phyloP scores from a whole-genome alignment of 2,329 filamentous ascomycete species.

The Falciphora oryzae region DNA sequence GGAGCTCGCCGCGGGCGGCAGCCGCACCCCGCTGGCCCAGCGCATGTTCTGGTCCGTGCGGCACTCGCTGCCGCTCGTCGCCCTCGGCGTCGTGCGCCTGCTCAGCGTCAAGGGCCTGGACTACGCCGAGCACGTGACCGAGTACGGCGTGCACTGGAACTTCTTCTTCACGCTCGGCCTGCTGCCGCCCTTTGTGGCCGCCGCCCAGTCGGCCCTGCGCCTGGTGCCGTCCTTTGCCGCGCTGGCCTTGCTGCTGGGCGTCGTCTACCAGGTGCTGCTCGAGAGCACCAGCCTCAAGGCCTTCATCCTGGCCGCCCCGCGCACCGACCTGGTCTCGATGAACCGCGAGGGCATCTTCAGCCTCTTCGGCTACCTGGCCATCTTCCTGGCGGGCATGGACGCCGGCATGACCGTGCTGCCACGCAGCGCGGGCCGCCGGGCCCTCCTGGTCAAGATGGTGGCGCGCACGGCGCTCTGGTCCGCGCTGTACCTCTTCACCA shows the following conservation, averaged over 20 bases:
- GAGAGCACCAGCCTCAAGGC: slow-evolving; percentile 73
- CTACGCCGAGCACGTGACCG: slow-evolving; percentile 94
- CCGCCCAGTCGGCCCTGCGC: slow-evolving; percentile 68
- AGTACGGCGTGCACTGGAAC: slow-evolving; percentile 99
- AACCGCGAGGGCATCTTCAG: slow-evolving; percentile 96
- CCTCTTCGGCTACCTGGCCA: slow-evolving; percentile 87
- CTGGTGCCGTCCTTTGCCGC: slow-evolving; percentile 71
- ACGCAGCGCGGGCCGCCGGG: slow-evolving; percentile 43
- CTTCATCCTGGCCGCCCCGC: slow-evolving; percentile 76
- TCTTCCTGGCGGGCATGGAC: slow-evolving; percentile 86
- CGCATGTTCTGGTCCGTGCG: slow-evolving; percentile 64
- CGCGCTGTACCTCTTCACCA: slow-evolving; percentile 62
- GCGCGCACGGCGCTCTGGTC: slow-evolving; percentile 64
- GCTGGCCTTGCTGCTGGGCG: slow-evolving; percentile 63
- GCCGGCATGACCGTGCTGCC: slow-evolving; percentile 76
- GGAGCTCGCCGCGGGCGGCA: slow-evolving; percentile 48
- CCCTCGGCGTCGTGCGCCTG: slow-evolving; percentile 74
- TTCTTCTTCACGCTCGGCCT: slow-evolving; percentile 97
- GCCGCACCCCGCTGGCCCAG: slow-evolving; percentile 40
- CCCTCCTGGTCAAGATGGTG: slow-evolving; percentile 57
- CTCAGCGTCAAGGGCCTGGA: slow-evolving; percentile 89
- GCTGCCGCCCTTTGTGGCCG: slow-evolving; percentile 79
- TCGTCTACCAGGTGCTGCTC: slow-evolving; percentile 68
- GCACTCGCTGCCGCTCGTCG: slow-evolving; percentile 76
- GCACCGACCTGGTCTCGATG: slow-evolving; percentile 73